Percentiles rank a stretch among this genome's conserved stretches.
These are phyloP conservation scores for Neurospora sp. DNA, from an alignment of 495 filamentous ascomycete genomes.

Conservation along the genomic window DNA sequence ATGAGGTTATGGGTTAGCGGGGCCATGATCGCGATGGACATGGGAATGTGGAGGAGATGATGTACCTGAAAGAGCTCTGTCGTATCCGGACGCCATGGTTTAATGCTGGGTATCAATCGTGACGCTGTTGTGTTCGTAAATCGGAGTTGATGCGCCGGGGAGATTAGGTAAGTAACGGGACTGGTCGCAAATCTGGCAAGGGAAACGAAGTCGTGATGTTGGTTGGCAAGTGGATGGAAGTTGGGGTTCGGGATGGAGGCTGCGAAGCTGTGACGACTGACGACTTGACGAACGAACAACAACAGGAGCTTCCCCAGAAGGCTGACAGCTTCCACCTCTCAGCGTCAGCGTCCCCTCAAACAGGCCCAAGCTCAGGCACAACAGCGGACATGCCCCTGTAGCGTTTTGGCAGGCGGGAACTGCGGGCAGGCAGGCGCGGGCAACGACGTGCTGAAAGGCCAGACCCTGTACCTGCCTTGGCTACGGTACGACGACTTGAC, in stretches of 20 bases:
- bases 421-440: not conserved
- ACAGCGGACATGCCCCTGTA: not conserved
- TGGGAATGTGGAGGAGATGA: constrained; percentile 10
- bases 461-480: not conserved
- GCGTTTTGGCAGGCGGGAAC: not conserved
- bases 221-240: constrained; percentile 1
- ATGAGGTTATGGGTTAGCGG: constrained; percentile 28
- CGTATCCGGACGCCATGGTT: constrained; percentile 77
- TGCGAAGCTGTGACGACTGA: constrained; percentile 15
- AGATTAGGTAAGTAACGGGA: not conserved
- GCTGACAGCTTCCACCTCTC: constrained; percentile 1
- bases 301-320: constrained; percentile 3
- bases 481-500: not conserved
- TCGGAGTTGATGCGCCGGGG: constrained; percentile 1
- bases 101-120: not conserved
- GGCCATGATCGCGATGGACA: not conserved
- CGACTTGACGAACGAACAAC: not conserved
- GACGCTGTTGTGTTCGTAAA: constrained; percentile 2
- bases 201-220: not conserved
- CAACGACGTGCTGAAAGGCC: not conserved
- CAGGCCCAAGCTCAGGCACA: constrained; percentile 1
- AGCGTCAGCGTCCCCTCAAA: not conserved
- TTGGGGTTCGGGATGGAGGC: constrained; percentile 8
- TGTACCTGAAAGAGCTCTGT: constrained; percentile 90
- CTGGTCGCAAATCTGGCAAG: not conserved